Evolutionary conservation across 345 rosid species (phyloP).

Genomic region (Sonneratia alba): DNA sequence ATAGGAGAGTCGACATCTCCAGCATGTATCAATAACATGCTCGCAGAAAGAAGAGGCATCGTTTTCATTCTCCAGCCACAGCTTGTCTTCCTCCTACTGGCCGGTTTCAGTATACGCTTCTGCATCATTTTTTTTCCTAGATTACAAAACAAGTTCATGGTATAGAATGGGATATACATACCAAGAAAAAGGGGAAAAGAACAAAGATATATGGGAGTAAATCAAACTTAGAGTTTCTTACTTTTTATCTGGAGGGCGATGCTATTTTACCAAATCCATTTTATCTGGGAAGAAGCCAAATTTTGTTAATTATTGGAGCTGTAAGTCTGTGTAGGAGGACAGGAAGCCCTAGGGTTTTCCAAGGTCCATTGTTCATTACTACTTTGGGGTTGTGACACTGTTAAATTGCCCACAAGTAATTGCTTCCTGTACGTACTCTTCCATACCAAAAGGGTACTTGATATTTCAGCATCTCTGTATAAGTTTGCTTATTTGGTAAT

Average conservation of each 20-base stretch:
- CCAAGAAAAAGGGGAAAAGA: neutral
- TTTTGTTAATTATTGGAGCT: neutral
- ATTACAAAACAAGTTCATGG: too few species aligned
- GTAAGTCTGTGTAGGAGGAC: neutral
- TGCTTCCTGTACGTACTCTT: neutral
- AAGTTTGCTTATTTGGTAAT: neutral
- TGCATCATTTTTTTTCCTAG: too few species aligned
- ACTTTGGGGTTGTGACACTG: constrained; percentile 4
- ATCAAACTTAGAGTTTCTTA: too few species aligned
- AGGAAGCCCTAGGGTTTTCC: constrained; percentile 4
- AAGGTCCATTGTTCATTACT: constrained; percentile 5
- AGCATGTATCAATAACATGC: too few species aligned
- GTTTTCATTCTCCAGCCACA: too few species aligned
- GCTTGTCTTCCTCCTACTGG: too few species aligned
- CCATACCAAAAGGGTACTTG: neutral
- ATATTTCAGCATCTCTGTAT: neutral
- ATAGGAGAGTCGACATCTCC: too few species aligned
- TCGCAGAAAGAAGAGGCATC: too few species aligned
- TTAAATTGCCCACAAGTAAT: neutral
- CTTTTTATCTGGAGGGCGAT: too few species aligned
- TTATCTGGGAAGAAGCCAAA: neutral
- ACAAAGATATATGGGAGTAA: neutral
- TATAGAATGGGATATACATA: too few species aligned
- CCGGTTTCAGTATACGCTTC: too few species aligned
- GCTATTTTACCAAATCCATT: too few species aligned